These are phyloP conservation scores for Endothia cerciana DNA, from an alignment of 2,329 filamentous ascomycete species.

Conservation along the genomic window DNA sequence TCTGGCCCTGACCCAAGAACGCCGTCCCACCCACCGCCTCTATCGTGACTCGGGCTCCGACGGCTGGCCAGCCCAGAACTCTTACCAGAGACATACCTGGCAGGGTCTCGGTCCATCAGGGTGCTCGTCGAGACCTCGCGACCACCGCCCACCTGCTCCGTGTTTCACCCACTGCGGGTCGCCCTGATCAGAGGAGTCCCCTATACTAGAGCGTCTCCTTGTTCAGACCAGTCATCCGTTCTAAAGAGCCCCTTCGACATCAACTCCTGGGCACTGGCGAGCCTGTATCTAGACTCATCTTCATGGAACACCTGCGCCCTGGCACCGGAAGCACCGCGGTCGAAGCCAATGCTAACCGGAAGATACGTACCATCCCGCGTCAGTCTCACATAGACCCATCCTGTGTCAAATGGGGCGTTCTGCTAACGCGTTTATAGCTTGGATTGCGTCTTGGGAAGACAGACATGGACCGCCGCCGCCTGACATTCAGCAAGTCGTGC, in stretches of 20 bases:
- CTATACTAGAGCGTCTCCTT: conserved; percentile 1
- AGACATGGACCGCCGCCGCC: conserved; percentile 42
- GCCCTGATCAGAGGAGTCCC: background rate
- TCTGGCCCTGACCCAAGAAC: background rate
- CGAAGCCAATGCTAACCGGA: conserved; percentile 30
- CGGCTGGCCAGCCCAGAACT: background rate
- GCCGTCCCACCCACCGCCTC: background rate
- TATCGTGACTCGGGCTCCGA: background rate
- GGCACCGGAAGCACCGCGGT: conserved; percentile 28
- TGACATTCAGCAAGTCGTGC: conserved; percentile 44
- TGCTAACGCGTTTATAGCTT: conserved; percentile 43
- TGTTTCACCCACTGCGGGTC: conserved; percentile 26
- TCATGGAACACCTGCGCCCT: conserved; percentile 25
- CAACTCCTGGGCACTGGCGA: background rate
- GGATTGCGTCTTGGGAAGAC: conserved; percentile 54
- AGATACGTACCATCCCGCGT: conserved; percentile 40
- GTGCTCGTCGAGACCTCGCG: conserved; percentile 12
- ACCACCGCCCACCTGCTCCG: conserved; percentile 15
- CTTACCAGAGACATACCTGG: background rate
- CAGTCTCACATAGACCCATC: conserved; percentile 17
- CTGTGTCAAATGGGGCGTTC: background rate
- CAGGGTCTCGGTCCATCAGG: background rate
- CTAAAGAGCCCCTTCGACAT: background rate
- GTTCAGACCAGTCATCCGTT: conserved; percentile 8
- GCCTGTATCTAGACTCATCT: background rate